Percentiles rank a stretch among this genome's conserved stretches.
Conservation (phyloP, 2,329 filamentous ascomycete species). For the Helotiales sp. region DNA sequence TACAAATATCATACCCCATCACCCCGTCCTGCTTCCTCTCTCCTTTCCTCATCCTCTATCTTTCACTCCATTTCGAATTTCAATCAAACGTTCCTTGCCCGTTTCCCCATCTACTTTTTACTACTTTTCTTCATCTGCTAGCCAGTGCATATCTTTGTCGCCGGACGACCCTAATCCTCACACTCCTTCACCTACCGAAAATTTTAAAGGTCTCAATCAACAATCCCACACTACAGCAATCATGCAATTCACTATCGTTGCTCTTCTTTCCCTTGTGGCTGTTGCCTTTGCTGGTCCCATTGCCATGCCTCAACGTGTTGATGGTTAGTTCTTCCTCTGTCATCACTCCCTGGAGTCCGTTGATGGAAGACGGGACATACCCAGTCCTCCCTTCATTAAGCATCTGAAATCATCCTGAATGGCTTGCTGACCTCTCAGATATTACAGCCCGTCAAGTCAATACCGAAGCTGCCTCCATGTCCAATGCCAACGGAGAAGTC, state of each 20-base stretch:
- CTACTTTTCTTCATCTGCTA: conserved; percentile 24
- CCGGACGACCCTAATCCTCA: conserved; percentile 38
- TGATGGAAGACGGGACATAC: background rate
- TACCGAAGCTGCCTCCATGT: conserved; percentile 37
- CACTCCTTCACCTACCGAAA: conserved; percentile 11
- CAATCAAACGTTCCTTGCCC: conserved; percentile 29
- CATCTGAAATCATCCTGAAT: background rate
- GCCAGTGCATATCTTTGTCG: conserved; percentile 33
- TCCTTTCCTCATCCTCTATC: conserved; percentile 26
- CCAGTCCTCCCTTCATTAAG: background rate
- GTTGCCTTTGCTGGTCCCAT: conserved; percentile 37
- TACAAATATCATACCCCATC: conserved; percentile 32
- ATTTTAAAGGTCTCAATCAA: conserved; percentile 24
- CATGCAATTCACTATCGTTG: conserved; percentile 41
- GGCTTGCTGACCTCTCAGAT: conserved; percentile 19
- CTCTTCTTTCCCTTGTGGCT: conserved; percentile 39
- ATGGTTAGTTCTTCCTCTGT: conserved; percentile 32
- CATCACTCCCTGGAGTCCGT: background rate
- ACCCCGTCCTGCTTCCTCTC: conserved; percentile 15
- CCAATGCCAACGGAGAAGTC: conserved; percentile 34
- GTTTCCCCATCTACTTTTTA: conserved; percentile 24
- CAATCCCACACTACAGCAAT: conserved; percentile 28
- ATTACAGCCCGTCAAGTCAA: conserved; percentile 23
- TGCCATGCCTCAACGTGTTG: conserved; percentile 27
- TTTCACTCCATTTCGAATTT: conserved; percentile 20